Conservation (phyloP, 2,329 filamentous ascomycete genomes). For the Colletotrichum theobromicola region DNA sequence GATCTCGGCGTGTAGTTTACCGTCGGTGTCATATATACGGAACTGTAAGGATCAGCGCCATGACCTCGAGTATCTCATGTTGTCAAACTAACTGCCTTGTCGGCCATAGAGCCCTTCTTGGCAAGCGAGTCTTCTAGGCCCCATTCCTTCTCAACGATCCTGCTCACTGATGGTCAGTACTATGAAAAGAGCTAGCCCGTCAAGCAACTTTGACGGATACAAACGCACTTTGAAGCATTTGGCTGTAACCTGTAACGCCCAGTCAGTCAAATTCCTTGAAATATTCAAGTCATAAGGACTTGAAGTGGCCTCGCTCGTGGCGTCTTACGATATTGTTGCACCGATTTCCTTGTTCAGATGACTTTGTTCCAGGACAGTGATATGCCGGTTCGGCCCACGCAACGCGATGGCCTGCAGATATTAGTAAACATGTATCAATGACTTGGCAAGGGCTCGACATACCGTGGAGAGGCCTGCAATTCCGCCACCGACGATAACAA, state of each 20-base stretch:
- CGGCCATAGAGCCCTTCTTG: slow-evolving; percentile 34
- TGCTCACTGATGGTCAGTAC: rapidly evolving
- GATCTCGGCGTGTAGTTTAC: slow-evolving; percentile 33
- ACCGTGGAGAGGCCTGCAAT: slow-evolving; percentile 16
- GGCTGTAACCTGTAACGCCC: slow-evolving; percentile 33
- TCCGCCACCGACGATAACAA: slow-evolving; percentile 27
- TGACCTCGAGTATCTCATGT: not conserved
- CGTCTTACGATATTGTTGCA: slow-evolving; percentile 37
- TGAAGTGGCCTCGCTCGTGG: not conserved
- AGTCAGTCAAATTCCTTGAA: not conserved
- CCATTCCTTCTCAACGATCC: slow-evolving; percentile 26
- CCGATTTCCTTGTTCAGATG: slow-evolving; percentile 40
- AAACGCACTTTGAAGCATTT: slow-evolving; percentile 41
- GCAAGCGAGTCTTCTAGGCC: slow-evolving; percentile 30
- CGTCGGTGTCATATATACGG: slow-evolving; percentile 29
- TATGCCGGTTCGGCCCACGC: slow-evolving; percentile 28
- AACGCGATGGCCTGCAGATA: slow-evolving; percentile 37
- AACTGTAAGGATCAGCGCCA: slow-evolving; percentile 23
- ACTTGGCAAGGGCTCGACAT: not conserved
- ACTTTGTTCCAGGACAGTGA: slow-evolving; percentile 28
- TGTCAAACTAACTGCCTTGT: slow-evolving; percentile 26
- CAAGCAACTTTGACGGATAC: not conserved
- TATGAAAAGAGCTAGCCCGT: not conserved
- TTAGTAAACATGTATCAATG: not conserved
- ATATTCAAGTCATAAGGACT: not conserved